A percentile compares a stretch with the other conserved stretches of the same genome.
phyloP scores from a whole-genome alignment of 2,329 filamentous ascomycete genomes.

The Paraphaeosphaeria minitans region DNA sequence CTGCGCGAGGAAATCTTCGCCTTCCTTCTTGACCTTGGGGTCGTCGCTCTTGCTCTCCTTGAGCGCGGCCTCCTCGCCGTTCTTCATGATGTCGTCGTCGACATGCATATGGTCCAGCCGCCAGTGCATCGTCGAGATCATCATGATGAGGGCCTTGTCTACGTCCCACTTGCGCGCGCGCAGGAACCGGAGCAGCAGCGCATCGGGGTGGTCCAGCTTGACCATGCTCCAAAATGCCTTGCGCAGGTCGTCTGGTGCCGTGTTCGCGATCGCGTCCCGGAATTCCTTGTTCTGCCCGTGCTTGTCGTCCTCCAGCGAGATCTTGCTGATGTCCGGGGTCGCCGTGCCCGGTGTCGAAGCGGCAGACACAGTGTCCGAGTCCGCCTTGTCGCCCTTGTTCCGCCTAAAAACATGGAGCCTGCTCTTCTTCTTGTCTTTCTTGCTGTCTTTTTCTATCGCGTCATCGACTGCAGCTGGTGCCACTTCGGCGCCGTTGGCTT shows the following conservation, averaged over 20 bases:
- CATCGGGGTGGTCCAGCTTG: constrained; percentile 94
- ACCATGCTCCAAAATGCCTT: constrained; percentile 89
- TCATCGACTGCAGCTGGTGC: constrained; percentile 19
- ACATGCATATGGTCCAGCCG: constrained; percentile 81
- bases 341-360: constrained; percentile 26
- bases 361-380: constrained; percentile 38
- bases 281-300: constrained; percentile 89
- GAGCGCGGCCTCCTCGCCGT: constrained; percentile 60
- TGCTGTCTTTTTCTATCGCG: constrained; percentile 31
- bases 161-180: constrained; percentile 75
- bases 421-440: constrained; percentile 75
- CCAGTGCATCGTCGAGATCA: constrained; percentile 95
- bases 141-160: constrained; percentile 89
- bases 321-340: constrained; percentile 30
- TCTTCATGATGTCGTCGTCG: constrained; percentile 76
- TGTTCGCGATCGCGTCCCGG: constrained; percentile 76
- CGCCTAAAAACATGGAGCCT: constrained; percentile 70
- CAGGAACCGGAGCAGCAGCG: constrained; percentile 63
- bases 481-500: constrained; percentile 29
- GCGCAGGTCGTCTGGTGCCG: constrained; percentile 78
- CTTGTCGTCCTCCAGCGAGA: constrained; percentile 73
- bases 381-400: constrained; percentile 62
- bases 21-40: constrained; percentile 67
- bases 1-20: constrained; percentile 80
- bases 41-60: constrained; percentile 65